A percentile compares a stretch with the other conserved stretches of the same genome.
Conservation (phyloP, 441 rosid species). For the Pelargonium australe region DNA sequence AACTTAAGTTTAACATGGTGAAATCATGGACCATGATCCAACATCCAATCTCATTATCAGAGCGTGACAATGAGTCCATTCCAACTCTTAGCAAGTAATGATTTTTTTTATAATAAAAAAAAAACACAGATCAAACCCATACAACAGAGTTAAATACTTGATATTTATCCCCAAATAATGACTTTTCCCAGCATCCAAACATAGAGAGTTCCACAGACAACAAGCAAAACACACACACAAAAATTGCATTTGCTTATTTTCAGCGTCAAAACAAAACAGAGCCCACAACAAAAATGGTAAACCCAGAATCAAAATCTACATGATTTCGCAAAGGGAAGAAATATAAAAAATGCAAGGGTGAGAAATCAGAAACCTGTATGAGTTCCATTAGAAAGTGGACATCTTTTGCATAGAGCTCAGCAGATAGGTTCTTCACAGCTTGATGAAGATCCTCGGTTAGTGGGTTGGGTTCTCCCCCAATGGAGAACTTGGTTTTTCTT, state of each 20-base stretch:
- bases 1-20: background rate
- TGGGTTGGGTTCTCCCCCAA: conserved; percentile 26
- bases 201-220: background rate
- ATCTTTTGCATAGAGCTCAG: conserved; percentile 67
- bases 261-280: background rate
- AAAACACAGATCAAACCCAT: background rate
- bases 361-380: conserved; percentile 37
- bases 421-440: conserved; percentile 37
- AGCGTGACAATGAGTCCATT: background rate
- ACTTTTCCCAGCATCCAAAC: conserved; percentile 3
- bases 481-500: conserved; percentile 37
- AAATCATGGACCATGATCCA: background rate
- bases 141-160: background rate
- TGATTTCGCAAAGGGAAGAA: background rate
- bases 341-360: background rate
- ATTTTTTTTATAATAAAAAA: too few relatives aligned
- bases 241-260: background rate
- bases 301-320: background rate
- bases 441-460: conserved; percentile 19
- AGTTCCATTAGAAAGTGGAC: conserved; percentile 54
- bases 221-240: background rate
- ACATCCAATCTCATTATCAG: background rate
- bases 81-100: too few relatives aligned
- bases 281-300: background rate
- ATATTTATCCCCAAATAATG: too few relatives aligned